phyloP scores from a whole-genome alignment of 2,329 filamentous ascomycete species.

The Phaeophleospora eucalypticola region DNA sequence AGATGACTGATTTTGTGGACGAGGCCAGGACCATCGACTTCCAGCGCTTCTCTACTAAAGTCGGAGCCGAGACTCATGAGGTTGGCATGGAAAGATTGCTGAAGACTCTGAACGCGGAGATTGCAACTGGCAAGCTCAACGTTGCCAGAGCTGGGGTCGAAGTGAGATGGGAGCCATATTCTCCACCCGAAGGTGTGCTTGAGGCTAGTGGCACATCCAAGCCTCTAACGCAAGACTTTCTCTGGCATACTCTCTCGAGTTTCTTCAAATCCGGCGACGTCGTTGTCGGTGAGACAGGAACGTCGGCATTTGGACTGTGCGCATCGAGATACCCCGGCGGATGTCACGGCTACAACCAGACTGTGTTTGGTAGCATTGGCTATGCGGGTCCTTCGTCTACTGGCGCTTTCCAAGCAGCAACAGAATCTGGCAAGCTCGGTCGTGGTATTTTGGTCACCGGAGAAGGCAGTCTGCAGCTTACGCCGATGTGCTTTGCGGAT shows the following conservation, averaged over 20 bases:
- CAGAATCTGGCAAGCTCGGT: conserved; percentile 45
- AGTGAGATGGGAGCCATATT: background rate
- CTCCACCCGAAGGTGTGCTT: background rate
- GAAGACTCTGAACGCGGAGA: background rate
- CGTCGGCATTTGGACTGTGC: conserved; percentile 56
- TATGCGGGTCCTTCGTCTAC: conserved; percentile 60
- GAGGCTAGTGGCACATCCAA: background rate
- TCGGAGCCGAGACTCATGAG: background rate
- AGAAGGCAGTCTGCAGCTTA: conserved; percentile 61
- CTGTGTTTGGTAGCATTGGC: conserved; percentile 66
- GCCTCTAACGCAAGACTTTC: conserved; percentile 55
- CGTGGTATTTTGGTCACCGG: conserved; percentile 32
- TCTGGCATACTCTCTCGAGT: conserved; percentile 65
- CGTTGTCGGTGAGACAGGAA: conserved; percentile 81
- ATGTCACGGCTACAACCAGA: conserved; percentile 64
- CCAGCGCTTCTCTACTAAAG: conserved; percentile 59
- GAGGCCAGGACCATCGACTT: conserved; percentile 30
- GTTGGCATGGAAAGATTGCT: background rate
- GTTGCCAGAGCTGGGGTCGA: background rate
- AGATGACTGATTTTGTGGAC: conserved; percentile 28
- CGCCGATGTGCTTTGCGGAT: conserved; percentile 68
- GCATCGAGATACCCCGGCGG: conserved; percentile 48
- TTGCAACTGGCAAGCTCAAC: too few relatives aligned
- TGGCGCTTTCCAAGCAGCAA: conserved; percentile 70
- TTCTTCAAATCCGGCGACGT: conserved; percentile 68